Percentiles rank a stretch among this genome's conserved stretches.
Conservation (phyloP, 2,329 filamentous ascomycete species). For the Penicillium sp. region DNA sequence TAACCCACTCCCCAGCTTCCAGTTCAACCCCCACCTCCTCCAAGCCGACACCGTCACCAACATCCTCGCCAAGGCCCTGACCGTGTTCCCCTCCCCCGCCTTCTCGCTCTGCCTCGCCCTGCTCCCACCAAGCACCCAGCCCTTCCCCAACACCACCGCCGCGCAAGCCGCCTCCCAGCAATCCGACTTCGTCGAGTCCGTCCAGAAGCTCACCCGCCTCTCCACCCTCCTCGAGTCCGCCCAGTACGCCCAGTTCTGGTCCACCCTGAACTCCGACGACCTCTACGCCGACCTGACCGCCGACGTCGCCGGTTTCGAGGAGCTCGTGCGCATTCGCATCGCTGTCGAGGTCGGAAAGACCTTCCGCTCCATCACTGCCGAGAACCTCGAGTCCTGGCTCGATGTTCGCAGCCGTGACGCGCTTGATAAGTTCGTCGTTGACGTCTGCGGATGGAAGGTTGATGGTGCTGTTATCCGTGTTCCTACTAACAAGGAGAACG, state of each 20-base stretch:
- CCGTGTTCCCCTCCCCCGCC: constrained; percentile 93
- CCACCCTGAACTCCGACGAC: constrained; percentile 87
- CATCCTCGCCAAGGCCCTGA: constrained; percentile 96
- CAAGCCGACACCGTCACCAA: constrained; percentile 98
- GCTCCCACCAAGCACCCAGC: constrained; percentile 79
- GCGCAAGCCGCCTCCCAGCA: constrained; percentile 43
- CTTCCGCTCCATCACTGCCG: constrained; percentile 70
- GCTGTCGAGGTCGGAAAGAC: constrained; percentile 81
- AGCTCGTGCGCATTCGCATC: constrained; percentile 86
- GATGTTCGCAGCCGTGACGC: constrained; percentile 66
- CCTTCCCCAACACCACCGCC: constrained; percentile 56
- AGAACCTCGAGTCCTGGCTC: constrained; percentile 73
- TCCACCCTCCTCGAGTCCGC: constrained; percentile 87
- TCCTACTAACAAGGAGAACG: constrained; percentile 93
- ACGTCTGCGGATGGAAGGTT: constrained; percentile 85
- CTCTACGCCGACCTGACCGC: constrained; percentile 93
- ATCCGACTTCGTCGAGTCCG: constrained; percentile 74
- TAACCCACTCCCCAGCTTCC: constrained; percentile 67
- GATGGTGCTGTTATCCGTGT: constrained; percentile 68
- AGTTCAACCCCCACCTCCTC: constrained; percentile 98
- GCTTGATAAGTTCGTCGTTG: constrained; percentile 75
- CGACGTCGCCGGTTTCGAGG: constrained; percentile 93
- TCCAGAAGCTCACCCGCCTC: constrained; percentile 81
- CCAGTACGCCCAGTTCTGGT: constrained; percentile 92
- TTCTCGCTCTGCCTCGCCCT: constrained; percentile 94